These are phyloP conservation scores for Globisporangium parvum DNA, from an alignment of 352 stramenopile genomes.

Conservation along the genomic window DNA sequence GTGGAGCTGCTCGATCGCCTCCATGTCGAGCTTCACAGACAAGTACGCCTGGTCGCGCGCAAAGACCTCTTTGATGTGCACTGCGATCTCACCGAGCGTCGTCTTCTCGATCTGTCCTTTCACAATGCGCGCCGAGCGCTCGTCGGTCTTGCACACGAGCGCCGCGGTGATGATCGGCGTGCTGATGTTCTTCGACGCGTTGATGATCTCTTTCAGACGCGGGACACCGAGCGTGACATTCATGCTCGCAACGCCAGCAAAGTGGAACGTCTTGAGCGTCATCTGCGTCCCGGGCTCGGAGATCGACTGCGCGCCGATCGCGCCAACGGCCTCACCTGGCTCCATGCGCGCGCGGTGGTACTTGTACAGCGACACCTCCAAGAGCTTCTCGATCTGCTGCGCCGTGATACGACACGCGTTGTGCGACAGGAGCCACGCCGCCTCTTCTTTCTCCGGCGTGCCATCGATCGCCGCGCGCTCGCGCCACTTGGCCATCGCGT, in stretches of 20 bases:
- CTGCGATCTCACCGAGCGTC: constrained; percentile 93
- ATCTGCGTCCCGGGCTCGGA: constrained; percentile 95
- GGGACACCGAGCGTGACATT: constrained; percentile 99
- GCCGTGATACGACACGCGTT: constrained; percentile 90
- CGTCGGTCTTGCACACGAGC: constrained; percentile 94
- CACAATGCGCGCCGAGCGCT: constrained; percentile 95
- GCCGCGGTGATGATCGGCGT: constrained; percentile 99
- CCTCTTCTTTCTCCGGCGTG: constrained; percentile 60
- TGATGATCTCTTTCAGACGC: constrained; percentile 97
- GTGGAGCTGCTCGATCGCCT: constrained; percentile 95
- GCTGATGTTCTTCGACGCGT: constrained; percentile 96
- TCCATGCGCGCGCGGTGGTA: constrained; percentile 88
- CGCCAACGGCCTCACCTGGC: constrained; percentile 95
- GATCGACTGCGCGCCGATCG: constrained; percentile 96
- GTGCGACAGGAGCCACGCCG: constrained; percentile 76
- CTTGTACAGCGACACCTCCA: constrained; percentile 76
- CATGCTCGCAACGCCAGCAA: constrained; percentile 99
- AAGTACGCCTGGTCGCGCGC: constrained; percentile 92
- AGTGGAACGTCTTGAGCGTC: constrained; percentile 99
- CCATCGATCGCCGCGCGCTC: constrained; percentile 43
- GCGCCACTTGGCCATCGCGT: constrained; percentile 45
- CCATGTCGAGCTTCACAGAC: constrained; percentile 96
- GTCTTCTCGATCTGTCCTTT: constrained; percentile 99
- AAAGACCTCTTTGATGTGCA: constrained; percentile 99
- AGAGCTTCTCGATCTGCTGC: constrained; percentile 68